Base-by-base conservation (phyloP, 768 basidiomycete genomes). In the Pilatotrama ljubarskyi region DNA sequence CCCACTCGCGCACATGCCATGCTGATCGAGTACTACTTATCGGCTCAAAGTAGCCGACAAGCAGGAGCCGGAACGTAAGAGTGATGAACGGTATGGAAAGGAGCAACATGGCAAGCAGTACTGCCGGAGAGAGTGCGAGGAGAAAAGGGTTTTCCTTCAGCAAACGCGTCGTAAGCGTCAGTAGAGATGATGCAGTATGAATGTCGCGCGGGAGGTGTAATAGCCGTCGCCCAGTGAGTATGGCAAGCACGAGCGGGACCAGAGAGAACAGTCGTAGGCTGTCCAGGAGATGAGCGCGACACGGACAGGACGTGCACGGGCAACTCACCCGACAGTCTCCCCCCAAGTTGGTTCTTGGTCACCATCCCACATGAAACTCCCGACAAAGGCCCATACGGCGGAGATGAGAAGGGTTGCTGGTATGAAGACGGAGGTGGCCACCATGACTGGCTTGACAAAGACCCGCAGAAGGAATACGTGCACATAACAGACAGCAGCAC, bases 391-490 rank as follows among this genome's bases (percentile, higher is more conserved):
- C 84, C 91, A 91, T 24, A 91, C 64, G 7, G 90, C 84, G 41
- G 88, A 91, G 49, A 91, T 77, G 67, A 90, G 80, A 61, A 93
- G 76, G 0, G 87, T 86, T 25, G 82, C 81, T 40, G 92, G 91
- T 48, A 91, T 84, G 67, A 89, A 88, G 25, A 93, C 77, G 17
- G 86, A 85, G 0, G 90, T 92, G 22, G 80, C 81, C 37, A 93
- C 74, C 78, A 96, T 86, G 50, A 93, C 89, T 17, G 94, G 93
- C 57, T 87, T 84, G 58, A 92, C 89, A 66, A 94, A 93, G 59
- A 91, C 79, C 58, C 87, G 84, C 50, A 96, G 75, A 41, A 95
- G 79, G 63, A 86, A 80, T 42, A 93, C 84, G 70, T 92, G 89
- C 42, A 78, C 73, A 69, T 93, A 93, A 8, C 91, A 88, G 44